Percentiles rank a stretch among this genome's conserved stretches.
These are phyloP conservation scores for Yamadazyma trypodendri DNA, from an alignment of 1,139 yeast genomes.

Conservation along the genomic window DNA sequence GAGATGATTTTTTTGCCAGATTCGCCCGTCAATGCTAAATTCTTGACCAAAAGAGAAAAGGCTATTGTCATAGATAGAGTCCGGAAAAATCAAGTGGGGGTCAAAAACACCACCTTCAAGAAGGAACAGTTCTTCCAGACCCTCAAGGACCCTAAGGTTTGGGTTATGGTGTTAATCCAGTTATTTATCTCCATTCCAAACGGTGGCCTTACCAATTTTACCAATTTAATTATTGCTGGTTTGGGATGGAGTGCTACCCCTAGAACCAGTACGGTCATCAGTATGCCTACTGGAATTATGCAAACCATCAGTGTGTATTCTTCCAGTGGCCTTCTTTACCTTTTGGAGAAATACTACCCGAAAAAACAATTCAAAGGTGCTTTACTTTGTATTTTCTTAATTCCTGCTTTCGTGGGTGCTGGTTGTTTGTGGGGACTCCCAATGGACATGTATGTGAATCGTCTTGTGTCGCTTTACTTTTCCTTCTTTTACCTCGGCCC, in stretches of 20 bases:
- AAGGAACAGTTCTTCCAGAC: conserved; percentile 12
- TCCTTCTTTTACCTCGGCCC: conserved; percentile 18
- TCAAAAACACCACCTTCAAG: conserved; percentile 25
- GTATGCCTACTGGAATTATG: conserved; percentile 12
- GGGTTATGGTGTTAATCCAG: conserved; percentile 16
- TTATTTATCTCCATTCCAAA: conserved; percentile 25
- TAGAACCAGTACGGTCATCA: conserved; percentile 9
- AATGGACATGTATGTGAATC: conserved; percentile 6
- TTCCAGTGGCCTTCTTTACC: conserved; percentile 9
- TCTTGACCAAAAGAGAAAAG: conserved; percentile 26
- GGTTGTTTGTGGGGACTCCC: conserved; percentile 13
- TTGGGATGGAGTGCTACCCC: conserved; percentile 20
- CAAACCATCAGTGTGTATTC: conserved; percentile 12
- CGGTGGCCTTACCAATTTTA: conserved; percentile 28
- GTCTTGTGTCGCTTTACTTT: conserved; percentile 13
- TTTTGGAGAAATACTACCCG: conserved; percentile 11
- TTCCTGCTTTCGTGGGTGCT: conserved; percentile 14
- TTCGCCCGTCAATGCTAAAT: conserved; percentile 23
- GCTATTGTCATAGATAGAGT: conserved; percentile 28
- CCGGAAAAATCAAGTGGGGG: conserved; percentile 30
- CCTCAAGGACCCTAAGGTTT: conserved; percentile 12
- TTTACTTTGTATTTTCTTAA: conserved; percentile 10
- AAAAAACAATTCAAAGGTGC: conserved; percentile 13
- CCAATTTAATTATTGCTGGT: conserved; percentile 23
- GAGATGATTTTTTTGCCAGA: conserved; percentile 19